Evolutionary conservation across 2,329 filamentous ascomycete species (phyloP).

Genomic region (Colletotrichum orbiculare): DNA sequence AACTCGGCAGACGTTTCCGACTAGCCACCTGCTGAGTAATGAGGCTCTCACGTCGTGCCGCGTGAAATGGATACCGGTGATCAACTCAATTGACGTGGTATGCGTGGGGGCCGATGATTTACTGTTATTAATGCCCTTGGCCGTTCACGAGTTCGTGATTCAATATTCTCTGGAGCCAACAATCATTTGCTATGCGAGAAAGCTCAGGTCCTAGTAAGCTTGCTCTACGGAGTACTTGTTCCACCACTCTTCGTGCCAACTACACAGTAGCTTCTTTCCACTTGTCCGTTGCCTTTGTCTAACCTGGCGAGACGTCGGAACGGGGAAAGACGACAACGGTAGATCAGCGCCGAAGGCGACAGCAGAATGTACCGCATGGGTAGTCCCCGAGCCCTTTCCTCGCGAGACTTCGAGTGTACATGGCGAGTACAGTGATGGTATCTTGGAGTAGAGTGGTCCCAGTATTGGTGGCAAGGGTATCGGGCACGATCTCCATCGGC

Average conservation of each 20-base stretch:
- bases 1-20: constrained; percentile 26
- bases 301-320: constrained; percentile 1
- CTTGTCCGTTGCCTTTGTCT: no score
- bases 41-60: constrained; percentile 7
- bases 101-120: constrained; percentile 1
- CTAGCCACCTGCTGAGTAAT: not conserved
- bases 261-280: no score
- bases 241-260: no score
- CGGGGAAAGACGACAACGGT: constrained; percentile 12
- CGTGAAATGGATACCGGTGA: constrained; percentile 4
- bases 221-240: no score
- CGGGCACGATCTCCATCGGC: constrained; percentile 11
- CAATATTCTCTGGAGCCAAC: no score
- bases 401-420: constrained; percentile 15
- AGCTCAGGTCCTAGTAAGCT: no score
- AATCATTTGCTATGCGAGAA: no score
- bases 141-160: no score
- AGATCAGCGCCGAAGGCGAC: not conserved
- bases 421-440: constrained; percentile 26
- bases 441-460: constrained; percentile 4
- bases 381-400: constrained; percentile 19
- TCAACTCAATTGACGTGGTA: constrained; percentile 4
- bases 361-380: not conserved
- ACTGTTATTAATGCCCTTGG: no score
- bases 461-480: constrained; percentile 22